phyloP scores from a whole-genome alignment of 805 yeast species.

The Clavispora asparagi region DNA sequence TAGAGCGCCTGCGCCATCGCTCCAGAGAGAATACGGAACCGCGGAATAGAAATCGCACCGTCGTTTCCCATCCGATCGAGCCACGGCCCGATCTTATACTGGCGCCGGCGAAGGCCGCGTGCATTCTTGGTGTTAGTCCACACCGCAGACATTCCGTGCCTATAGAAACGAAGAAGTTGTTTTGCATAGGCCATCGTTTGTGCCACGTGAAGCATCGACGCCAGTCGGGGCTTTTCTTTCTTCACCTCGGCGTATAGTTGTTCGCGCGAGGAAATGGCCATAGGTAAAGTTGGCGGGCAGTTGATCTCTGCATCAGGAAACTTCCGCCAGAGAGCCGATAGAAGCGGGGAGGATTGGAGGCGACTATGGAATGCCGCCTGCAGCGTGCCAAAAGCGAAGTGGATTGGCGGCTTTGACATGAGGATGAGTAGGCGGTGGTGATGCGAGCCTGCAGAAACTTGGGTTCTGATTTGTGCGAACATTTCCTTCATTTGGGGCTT shows the following conservation, averaged over 20 bases:
- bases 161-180: slow-evolving; percentile 47
- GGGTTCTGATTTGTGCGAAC: not conserved
- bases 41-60: slow-evolving; percentile 24
- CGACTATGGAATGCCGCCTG: not conserved
- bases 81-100: slow-evolving; percentile 16
- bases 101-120: slow-evolving; percentile 12
- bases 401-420: not conserved
- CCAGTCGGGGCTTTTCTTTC: slow-evolving; percentile 11
- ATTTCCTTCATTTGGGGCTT: too few relatives aligned
- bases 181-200: slow-evolving; percentile 44
- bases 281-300: slow-evolving; percentile 28
- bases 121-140: slow-evolving; percentile 38
- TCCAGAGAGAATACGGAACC: slow-evolving; percentile 30
- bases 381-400: not conserved
- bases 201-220: slow-evolving; percentile 20
- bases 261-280: slow-evolving; percentile 20
- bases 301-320: slow-evolving; percentile 14
- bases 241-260: slow-evolving; percentile 23
- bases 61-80: slow-evolving; percentile 21
- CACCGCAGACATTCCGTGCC: slow-evolving; percentile 51
- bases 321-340: not conserved
- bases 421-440: not conserved
- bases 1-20: slow-evolving; percentile 32
- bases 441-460: not conserved
- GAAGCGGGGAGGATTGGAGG: not conserved